Conservation (phyloP, 192 early-diverging fungal genomes). For the Entomortierella lignicola region DNA sequence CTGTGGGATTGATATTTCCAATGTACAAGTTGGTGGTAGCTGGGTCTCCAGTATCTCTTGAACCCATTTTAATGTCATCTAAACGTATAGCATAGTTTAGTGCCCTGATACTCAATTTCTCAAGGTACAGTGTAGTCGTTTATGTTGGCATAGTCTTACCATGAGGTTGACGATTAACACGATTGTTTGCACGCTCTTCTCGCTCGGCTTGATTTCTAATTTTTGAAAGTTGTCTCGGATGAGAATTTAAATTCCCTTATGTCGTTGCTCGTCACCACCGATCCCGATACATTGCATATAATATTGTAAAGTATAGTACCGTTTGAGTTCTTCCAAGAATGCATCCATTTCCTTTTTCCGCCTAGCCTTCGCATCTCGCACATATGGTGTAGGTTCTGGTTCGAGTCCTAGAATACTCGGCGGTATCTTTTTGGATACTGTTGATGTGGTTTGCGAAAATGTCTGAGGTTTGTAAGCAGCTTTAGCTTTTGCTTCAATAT, state of each 20-base stretch:
- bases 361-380: conserved; percentile 58
- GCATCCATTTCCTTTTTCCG: conserved; percentile 85
- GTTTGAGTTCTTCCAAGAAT: conserved; percentile 88
- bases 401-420: conserved; percentile 49
- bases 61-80: conserved; percentile 55
- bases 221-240: not conserved
- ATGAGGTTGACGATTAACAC: conserved; percentile 50
- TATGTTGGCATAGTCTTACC: conserved; percentile 7
- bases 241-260: not conserved
- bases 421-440: too few relatives aligned
- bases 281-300: not conserved
- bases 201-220: conserved; percentile 68
- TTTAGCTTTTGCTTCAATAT: conserved; percentile 30
- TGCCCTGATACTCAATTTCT: not conserved
- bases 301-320: conserved; percentile 25
- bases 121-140: not conserved
- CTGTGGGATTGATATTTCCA: conserved; percentile 78
- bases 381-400: conserved; percentile 41
- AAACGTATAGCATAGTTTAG: too few relatives aligned
- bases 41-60: conserved; percentile 79
- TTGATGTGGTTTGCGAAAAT: conserved; percentile 24
- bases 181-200: conserved; percentile 57
- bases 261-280: too few relatives aligned
- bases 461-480: conserved; percentile 50
- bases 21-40: conserved; percentile 88